Evolutionary conservation across 1,284 basidiomycete genomes (phyloP).

Genomic region (Rhodotorula sp.): DNA sequence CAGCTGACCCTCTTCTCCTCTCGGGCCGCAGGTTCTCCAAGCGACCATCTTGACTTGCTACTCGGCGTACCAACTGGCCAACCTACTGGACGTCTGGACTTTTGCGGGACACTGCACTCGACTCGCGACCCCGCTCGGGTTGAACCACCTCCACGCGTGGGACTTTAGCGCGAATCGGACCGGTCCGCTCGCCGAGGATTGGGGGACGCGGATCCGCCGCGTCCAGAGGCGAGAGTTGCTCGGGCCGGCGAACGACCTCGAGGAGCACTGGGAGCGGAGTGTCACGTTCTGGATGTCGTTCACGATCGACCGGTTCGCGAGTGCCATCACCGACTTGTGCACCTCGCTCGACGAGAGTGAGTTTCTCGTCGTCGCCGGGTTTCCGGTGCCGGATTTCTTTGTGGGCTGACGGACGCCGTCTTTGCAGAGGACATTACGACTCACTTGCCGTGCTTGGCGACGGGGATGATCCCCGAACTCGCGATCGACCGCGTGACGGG

Average conservation of each 20-base stretch:
- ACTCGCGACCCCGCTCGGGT: slow-evolving; percentile 33
- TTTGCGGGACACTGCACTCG: slow-evolving; percentile 30
- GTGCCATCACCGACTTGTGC: slow-evolving; percentile 29
- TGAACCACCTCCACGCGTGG: slow-evolving; percentile 36
- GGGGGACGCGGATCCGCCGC: slow-evolving; percentile 16
- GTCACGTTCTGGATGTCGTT: slow-evolving; percentile 39
- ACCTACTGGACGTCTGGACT: slow-evolving; percentile 35
- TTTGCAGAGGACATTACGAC: slow-evolving; percentile 33
- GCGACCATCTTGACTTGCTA: slow-evolving; percentile 26
- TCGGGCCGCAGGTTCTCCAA: slow-evolving; percentile 30
- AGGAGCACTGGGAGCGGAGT: slow-evolving; percentile 32
- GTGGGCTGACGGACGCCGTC: neutral
- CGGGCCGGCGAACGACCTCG: slow-evolving; percentile 11
- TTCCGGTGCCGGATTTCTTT: too few species aligned
- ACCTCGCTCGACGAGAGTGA: slow-evolving; percentile 35
- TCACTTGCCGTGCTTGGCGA: slow-evolving; percentile 27
- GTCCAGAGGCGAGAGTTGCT: slow-evolving; percentile 24
- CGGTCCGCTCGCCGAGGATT: slow-evolving; percentile 23
- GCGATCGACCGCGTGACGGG: slow-evolving; percentile 17
- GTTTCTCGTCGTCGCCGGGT: neutral
- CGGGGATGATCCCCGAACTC: slow-evolving; percentile 13
- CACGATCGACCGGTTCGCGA: slow-evolving; percentile 38
- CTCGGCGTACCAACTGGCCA: slow-evolving; percentile 25
- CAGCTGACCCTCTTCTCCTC: neutral
- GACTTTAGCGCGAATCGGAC: slow-evolving; percentile 16